A percentile compares a stretch with the other conserved stretches of the same genome.
phyloP scores from a whole-genome alignment of 257 asterid genomes.

The Catharanthus roseus region DNA sequence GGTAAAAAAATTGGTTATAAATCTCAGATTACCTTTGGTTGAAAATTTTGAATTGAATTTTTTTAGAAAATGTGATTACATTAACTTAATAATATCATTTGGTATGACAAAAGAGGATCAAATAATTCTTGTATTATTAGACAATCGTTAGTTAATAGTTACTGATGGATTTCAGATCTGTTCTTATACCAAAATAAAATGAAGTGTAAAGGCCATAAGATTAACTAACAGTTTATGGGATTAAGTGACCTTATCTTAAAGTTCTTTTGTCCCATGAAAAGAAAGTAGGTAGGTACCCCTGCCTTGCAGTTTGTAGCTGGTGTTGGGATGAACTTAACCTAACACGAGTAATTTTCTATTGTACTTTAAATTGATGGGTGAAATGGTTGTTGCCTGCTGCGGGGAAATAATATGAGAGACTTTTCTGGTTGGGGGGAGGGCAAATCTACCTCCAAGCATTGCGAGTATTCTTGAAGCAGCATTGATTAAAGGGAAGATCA shows the following conservation, averaged over 20 bases:
- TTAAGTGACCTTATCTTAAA: background rate
- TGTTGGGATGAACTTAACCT: background rate
- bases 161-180: background rate
- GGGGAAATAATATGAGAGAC: background rate
- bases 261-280: background rate
- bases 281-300: background rate
- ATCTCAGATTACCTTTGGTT: background rate
- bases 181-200: background rate
- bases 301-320: background rate
- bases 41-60: background rate
- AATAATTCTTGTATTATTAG: too few species aligned
- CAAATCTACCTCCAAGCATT: background rate
- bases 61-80: background rate
- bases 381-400: background rate
- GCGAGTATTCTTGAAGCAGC: background rate
- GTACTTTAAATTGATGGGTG: constrained; percentile 8
- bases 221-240: background rate
- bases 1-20: background rate
- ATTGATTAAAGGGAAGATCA: background rate
- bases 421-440: too few species aligned
- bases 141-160: too few species aligned
- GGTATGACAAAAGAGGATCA: background rate
- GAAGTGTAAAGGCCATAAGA: background rate
- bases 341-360: background rate
- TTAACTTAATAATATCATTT: background rate